Percentiles rank a stretch among this genome's conserved stretches.
These are phyloP conservation scores for Cladobotryum protrusum DNA, from an alignment of 2,329 filamentous ascomycete genomes.

Conservation along the genomic window DNA sequence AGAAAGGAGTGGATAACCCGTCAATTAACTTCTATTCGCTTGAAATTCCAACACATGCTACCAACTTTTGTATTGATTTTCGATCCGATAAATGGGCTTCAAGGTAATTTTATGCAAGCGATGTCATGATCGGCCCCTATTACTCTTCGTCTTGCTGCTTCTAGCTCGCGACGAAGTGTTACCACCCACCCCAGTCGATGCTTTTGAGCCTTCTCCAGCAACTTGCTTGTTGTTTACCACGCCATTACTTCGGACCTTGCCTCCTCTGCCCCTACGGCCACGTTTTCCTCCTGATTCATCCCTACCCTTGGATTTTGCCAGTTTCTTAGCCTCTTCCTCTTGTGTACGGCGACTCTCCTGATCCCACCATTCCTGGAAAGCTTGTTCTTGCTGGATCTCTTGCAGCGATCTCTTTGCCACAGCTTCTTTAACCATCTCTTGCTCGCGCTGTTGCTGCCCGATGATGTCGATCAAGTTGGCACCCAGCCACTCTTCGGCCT, in stretches of 20 bases:
- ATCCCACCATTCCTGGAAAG: conserved; percentile 96
- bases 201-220: conserved; percentile 13
- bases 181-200: conserved; percentile 1
- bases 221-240: conserved; percentile 15
- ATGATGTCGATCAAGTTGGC: conserved; percentile 85
- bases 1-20: no score
- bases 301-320: conserved; percentile 36
- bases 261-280: conserved; percentile 22
- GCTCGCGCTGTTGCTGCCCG: conserved; percentile 77
- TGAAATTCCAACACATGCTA: no score
- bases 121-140: conserved; percentile 2
- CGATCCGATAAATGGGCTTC: background rate
- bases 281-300: conserved; percentile 24
- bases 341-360: conserved; percentile 70
- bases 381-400: conserved; percentile 95
- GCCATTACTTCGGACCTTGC: conserved; percentile 19
- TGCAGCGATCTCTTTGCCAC: conserved; percentile 82
- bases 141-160: conserved; percentile 7
- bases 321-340: conserved; percentile 48
- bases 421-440: conserved; percentile 74
- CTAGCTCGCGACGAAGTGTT: conserved; percentile 9
- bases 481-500: conserved; percentile 58
- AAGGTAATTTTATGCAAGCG: no score
- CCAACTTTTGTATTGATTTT: background rate
- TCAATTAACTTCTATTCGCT: no score